These are phyloP conservation scores for Uronychia setigera DNA, from an alignment of 73 alveolate genomes.

Conservation along the genomic window DNA sequence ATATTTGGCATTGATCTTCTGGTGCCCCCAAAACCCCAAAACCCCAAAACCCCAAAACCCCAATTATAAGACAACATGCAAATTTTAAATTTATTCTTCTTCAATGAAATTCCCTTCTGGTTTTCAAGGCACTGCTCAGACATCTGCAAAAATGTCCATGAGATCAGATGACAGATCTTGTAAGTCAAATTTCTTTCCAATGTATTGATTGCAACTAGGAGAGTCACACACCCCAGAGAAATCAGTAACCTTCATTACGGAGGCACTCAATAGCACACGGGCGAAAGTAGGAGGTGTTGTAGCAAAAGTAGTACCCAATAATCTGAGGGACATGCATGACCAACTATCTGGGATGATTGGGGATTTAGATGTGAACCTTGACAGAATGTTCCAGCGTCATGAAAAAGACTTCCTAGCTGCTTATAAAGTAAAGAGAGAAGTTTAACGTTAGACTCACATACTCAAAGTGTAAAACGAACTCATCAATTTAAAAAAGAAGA, in stretches of 20 bases:
- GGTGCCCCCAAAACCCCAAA: no score
- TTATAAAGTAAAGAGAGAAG: slow-evolving; percentile 14
- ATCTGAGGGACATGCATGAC: slow-evolving; percentile 8
- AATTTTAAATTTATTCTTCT: no score
- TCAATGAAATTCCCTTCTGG: no score
- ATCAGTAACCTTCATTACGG: background rate
- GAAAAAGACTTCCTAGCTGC: slow-evolving; percentile 64
- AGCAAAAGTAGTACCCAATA: background rate
- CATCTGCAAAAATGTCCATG: no score
- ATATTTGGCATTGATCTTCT: no score
- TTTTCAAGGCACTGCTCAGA: no score
- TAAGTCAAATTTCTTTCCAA: no score
- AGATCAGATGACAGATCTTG: no score
- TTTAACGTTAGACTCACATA: slow-evolving; percentile 33
- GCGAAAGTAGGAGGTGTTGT: background rate
- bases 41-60: no score
- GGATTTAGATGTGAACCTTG: slow-evolving; percentile 38
- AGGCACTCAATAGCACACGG: background rate
- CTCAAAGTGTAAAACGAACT: slow-evolving; percentile 56
- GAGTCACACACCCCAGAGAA: background rate
- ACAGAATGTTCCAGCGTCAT: slow-evolving; percentile 36
- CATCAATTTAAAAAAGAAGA: slow-evolving; percentile 21
- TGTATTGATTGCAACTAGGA: no score
- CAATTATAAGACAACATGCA: no score
- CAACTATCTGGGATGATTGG: slow-evolving; percentile 4